Percentiles rank a stretch among this genome's conserved stretches.
These are phyloP conservation scores for Tubosaeta sp. DNA, from an alignment of 768 basidiomycete species.

Conservation along the genomic window DNA sequence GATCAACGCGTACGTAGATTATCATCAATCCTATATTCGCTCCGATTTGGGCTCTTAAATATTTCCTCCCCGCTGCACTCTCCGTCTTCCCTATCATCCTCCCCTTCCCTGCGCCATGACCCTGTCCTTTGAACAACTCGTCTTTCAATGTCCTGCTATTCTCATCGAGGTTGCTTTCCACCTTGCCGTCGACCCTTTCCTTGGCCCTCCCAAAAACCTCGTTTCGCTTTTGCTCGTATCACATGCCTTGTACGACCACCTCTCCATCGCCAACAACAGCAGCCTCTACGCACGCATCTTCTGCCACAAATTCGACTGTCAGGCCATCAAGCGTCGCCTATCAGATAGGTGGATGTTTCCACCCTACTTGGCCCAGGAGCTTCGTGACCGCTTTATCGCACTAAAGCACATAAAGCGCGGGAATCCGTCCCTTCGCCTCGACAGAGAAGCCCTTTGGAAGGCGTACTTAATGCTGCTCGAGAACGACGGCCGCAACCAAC, in stretches of 20 bases:
- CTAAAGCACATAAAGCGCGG: conserved; percentile 39
- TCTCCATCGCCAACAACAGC: conserved; percentile 35
- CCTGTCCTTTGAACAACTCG: conserved; percentile 20
- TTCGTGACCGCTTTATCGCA: conserved; percentile 39
- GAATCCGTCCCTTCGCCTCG: conserved; percentile 7
- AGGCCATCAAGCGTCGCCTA: conserved; percentile 38
- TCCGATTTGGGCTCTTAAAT: conserved; percentile 27
- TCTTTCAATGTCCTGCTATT: conserved; percentile 7
- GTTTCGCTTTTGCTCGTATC: conserved; percentile 37
- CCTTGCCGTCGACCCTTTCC: conserved; percentile 33
- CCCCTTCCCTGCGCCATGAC: not conserved
- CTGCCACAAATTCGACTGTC: conserved; percentile 40
- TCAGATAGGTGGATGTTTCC: conserved; percentile 35
- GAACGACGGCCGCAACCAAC: conserved; percentile 44
- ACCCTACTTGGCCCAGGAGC: conserved; percentile 38
- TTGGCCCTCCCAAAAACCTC: conserved; percentile 43
- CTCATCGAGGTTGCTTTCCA: conserved; percentile 43
- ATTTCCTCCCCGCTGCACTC: conserved; percentile 15
- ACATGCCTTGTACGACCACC: conserved; percentile 31
- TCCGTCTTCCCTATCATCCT: not conserved
- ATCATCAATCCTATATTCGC: conserved; percentile 33
- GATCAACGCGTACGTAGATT: conserved; percentile 35
- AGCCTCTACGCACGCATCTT: conserved; percentile 44
- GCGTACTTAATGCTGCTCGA: conserved; percentile 52
- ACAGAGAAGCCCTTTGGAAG: conserved; percentile 48